Percentiles rank a stretch among this genome's conserved stretches.
Evolutionary conservation across 2,329 filamentous ascomycete species (phyloP).

Genomic region (Talaromyces albobiverticillius): DNA sequence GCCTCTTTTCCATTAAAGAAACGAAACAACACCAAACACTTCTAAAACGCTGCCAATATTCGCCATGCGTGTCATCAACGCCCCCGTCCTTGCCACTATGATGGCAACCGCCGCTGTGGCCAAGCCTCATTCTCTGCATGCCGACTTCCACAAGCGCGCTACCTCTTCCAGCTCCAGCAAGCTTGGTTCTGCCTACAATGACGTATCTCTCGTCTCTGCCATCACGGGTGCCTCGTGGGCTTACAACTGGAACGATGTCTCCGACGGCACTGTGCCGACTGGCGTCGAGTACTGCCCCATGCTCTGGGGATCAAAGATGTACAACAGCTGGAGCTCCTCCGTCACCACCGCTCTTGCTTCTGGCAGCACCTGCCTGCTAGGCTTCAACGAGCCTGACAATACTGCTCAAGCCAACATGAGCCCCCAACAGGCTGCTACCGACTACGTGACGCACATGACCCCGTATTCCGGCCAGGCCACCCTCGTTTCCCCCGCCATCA

Average conservation of each 20-base stretch:
- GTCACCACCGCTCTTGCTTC: slow-evolving; percentile 33
- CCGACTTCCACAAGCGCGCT: slow-evolving; percentile 15
- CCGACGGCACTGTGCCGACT: slow-evolving; percentile 28
- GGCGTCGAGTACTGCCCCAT: slow-evolving; percentile 45
- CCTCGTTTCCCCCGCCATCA: slow-evolving; percentile 43
- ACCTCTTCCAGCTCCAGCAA: slow-evolving; percentile 26
- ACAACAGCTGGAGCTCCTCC: slow-evolving; percentile 32
- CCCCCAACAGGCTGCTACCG: slow-evolving; percentile 33
- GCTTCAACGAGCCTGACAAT: slow-evolving; percentile 49
- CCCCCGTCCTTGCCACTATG: slow-evolving; percentile 31
- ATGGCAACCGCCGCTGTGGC: slow-evolving; percentile 34
- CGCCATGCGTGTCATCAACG: slow-evolving; percentile 39
- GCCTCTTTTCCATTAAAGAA: too few species aligned
- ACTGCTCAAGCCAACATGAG: slow-evolving; percentile 37
- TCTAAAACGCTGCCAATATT: background rate
- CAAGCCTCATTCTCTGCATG: slow-evolving; percentile 23
- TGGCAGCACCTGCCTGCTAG: slow-evolving; percentile 37
- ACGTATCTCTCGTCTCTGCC: slow-evolving; percentile 19
- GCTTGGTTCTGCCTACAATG: slow-evolving; percentile 36
- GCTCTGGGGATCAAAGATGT: slow-evolving; percentile 42
- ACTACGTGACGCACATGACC: slow-evolving; percentile 39
- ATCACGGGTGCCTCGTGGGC: slow-evolving; percentile 37
- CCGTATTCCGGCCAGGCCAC: slow-evolving; percentile 33
- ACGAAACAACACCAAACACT: too few species aligned
- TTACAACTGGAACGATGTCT: slow-evolving; percentile 43